phyloP scores from a whole-genome alignment of 495 filamentous ascomycete species.

The Podospora pseudoanserina region DNA sequence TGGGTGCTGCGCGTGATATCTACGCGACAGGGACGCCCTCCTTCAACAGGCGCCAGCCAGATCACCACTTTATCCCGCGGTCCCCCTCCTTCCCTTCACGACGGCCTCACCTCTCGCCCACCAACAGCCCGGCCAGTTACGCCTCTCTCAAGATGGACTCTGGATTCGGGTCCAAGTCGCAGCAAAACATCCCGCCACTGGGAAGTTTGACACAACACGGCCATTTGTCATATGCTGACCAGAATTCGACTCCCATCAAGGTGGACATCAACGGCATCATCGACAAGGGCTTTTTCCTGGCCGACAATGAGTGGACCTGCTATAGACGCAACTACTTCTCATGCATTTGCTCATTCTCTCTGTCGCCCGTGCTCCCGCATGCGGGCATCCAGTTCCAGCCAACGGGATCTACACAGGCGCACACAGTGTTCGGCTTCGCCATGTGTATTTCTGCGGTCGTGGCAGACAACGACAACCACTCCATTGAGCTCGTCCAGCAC shows the following conservation, averaged over 20 bases:
- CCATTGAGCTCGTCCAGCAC: constrained; percentile 86
- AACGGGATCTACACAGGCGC: constrained; percentile 35
- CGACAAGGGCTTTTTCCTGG: constrained; percentile 87
- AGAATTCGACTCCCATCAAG: constrained; percentile 52
- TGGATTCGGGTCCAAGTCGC: constrained; percentile 38
- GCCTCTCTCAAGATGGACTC: constrained; percentile 48
- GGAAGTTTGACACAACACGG: constrained; percentile 55
- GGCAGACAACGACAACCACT: constrained; percentile 70
- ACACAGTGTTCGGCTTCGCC: constrained; percentile 63
- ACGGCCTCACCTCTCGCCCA: constrained; percentile 51
- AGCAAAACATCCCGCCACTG: constrained; percentile 57
- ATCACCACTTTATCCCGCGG: constrained; percentile 47
- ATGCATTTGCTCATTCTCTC: constrained; percentile 74
- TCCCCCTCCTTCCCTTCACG: constrained; percentile 46
- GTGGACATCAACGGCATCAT: constrained; percentile 81
- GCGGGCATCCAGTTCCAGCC: constrained; percentile 40
- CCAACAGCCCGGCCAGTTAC: constrained; percentile 42
- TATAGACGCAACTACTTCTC: constrained; percentile 95
- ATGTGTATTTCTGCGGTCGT: constrained; percentile 88
- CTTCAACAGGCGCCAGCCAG: constrained; percentile 41
- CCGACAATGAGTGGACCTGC: constrained; percentile 90
- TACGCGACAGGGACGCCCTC: constrained; percentile 48
- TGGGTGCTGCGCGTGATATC: constrained; percentile 47
- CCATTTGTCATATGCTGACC: constrained; percentile 56
- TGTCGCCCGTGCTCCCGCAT: constrained; percentile 49